These are phyloP conservation scores for Ceratonia siliqua DNA, from an alignment of 306 rosid genomes.

Conservation along the genomic window DNA sequence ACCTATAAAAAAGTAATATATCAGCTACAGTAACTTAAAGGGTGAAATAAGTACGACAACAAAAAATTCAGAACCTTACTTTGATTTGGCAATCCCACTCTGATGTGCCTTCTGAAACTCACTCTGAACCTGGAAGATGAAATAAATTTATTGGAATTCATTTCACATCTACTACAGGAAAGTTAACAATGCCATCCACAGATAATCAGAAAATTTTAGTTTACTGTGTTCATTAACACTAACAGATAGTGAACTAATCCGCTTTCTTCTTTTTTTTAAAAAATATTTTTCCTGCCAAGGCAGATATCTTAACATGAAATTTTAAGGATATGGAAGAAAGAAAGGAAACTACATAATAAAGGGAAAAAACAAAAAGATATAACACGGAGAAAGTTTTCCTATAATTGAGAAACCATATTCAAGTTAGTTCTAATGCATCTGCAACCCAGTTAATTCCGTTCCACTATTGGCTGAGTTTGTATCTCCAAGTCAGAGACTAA, in stretches of 20 bases:
- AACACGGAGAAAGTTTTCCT: background rate
- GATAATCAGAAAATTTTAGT: background rate
- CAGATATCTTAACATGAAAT: background rate
- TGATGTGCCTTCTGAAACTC: conserved; percentile 92
- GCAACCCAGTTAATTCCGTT: background rate
- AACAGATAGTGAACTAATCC: background rate
- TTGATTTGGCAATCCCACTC: conserved; percentile 77
- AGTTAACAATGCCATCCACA: background rate
- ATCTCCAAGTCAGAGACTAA: background rate
- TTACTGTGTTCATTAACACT: conserved; percentile 15
- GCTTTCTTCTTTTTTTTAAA: background rate
- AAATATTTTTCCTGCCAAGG: background rate
- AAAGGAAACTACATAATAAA: background rate
- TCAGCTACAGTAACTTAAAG: conserved; percentile 32
- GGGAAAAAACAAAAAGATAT: background rate
- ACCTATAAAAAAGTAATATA: conserved; percentile 52
- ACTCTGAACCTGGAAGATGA: conserved; percentile 76
- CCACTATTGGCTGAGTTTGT: background rate
- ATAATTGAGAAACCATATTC: background rate
- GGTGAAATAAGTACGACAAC: conserved; percentile 20
- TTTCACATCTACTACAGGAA: conserved; percentile 1
- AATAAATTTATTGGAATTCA: conserved; percentile 30
- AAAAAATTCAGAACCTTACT: conserved; percentile 42
- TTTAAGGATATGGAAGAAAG: conserved; percentile 1
- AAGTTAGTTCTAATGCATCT: background rate